Conservation (phyloP, 1,139 yeast species). For the Scheffersomyces titani region DNA sequence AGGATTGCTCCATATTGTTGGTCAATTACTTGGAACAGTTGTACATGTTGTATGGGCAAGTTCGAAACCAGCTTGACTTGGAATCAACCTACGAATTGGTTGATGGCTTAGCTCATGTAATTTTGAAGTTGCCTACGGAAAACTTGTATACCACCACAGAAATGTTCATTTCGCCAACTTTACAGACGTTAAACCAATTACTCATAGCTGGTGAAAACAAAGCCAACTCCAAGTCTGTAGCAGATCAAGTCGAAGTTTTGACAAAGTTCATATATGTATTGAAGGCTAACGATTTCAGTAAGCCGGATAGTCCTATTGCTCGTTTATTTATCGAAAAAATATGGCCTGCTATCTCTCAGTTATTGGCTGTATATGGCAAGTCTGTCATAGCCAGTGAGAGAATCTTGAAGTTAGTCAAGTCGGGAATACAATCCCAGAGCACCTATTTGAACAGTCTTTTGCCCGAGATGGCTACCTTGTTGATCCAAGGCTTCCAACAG, state of each 20-base stretch:
- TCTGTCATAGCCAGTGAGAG: conserved; percentile 71
- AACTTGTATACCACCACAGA: conserved; percentile 36
- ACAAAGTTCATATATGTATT: conserved; percentile 71
- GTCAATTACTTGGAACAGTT: conserved; percentile 75
- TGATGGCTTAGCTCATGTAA: conserved; percentile 87
- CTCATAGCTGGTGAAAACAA: conserved; percentile 4
- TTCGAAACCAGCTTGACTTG: conserved; percentile 58
- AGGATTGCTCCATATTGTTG: conserved; percentile 77
- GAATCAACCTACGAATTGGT: conserved; percentile 78
- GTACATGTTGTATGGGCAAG: conserved; percentile 69
- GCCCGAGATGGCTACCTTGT: conserved; percentile 60
- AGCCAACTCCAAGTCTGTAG: conserved; percentile 26
- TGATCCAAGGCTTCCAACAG: conserved; percentile 67
- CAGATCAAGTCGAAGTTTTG: conserved; percentile 75
- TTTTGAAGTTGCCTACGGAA: conserved; percentile 52
- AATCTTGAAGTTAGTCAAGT: conserved; percentile 65
- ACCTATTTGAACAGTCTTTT: conserved; percentile 65
- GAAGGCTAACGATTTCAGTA: conserved; percentile 36
- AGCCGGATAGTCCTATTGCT: conserved; percentile 54
- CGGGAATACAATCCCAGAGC: conserved; percentile 66
- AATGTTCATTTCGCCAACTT: conserved; percentile 70
- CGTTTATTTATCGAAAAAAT: conserved; percentile 53
- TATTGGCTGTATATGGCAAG: conserved; percentile 56
- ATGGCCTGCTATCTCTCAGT: conserved; percentile 57
- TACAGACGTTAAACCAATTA: conserved; percentile 45